phyloP scores from a whole-genome alignment of 1,284 basidiomycete genomes.

The Exobasidium cylindrosporum region DNA sequence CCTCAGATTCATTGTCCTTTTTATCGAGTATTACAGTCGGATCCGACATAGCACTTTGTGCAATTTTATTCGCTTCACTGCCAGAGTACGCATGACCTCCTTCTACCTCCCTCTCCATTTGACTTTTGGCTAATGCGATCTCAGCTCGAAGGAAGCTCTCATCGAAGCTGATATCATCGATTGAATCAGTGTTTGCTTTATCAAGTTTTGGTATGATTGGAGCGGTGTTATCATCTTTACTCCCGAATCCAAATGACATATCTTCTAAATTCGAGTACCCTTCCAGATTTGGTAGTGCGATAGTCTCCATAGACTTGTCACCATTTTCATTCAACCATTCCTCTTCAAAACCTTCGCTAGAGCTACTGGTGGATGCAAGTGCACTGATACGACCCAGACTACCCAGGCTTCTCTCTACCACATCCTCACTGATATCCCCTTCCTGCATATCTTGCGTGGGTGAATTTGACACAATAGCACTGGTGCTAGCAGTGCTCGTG shows the following conservation, averaged over 20 bases:
- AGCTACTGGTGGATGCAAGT: background rate
- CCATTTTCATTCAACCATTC: background rate
- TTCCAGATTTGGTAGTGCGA: background rate
- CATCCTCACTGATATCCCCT: background rate
- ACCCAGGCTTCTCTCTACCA: background rate
- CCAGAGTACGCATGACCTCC: background rate
- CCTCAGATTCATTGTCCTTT: background rate
- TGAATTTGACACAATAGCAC: background rate
- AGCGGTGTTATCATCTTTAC: background rate
- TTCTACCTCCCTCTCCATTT: background rate
- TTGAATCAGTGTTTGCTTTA: slow-evolving; percentile 5
- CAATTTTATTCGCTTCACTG: background rate
- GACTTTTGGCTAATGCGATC: background rate
- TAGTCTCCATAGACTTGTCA: background rate
- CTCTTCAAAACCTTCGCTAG: background rate
- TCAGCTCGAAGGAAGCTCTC: slow-evolving; percentile 44
- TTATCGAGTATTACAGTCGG: background rate
- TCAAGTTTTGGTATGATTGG: background rate
- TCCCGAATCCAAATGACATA: background rate
- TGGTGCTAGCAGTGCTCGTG: slow-evolving; percentile 1
- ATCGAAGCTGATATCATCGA: slow-evolving; percentile 40
- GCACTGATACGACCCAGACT: background rate
- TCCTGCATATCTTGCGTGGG: background rate
- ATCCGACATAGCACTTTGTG: background rate
- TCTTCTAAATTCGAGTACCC: background rate